These are phyloP conservation scores for Ogataea wickerhamii DNA, from an alignment of 805 yeast species.

Conservation along the genomic window DNA sequence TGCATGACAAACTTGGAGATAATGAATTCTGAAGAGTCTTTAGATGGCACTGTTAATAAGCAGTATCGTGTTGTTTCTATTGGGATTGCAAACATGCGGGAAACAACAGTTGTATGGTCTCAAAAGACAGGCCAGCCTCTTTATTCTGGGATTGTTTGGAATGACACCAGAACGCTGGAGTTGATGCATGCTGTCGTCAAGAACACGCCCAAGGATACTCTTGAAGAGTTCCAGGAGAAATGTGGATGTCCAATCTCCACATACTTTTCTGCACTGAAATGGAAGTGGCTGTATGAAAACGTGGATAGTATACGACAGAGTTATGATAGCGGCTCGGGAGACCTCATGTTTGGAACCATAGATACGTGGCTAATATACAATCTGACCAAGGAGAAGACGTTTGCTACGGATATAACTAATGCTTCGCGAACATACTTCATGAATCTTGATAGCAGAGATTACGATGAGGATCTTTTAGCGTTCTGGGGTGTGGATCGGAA, in stretches of 20 bases:
- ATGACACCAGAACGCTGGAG: conserved; percentile 81
- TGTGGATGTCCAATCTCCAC: conserved; percentile 89
- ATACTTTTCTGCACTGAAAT: conserved; percentile 86
- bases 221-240: conserved; percentile 55
- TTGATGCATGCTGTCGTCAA: conserved; percentile 62
- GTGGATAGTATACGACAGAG: conserved; percentile 60
- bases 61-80: conserved; percentile 60
- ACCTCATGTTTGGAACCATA: conserved; percentile 86
- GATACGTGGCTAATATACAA: conserved; percentile 93
- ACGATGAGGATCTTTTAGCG: conserved; percentile 69
- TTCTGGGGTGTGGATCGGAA: conserved; percentile 77
- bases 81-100: conserved; percentile 95
- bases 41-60: conserved; percentile 24
- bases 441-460: conserved; percentile 71
- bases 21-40: conserved; percentile 46
- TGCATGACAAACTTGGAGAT: conserved; percentile 55
- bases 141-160: conserved; percentile 92
- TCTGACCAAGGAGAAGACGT: conserved; percentile 64
- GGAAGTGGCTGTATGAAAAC: conserved; percentile 86
- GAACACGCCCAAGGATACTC: conserved; percentile 49
- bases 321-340: conserved; percentile 67
- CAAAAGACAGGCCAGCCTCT: conserved; percentile 77
- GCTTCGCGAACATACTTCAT: conserved; percentile 90
- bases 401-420: conserved; percentile 83
- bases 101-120: conserved; percentile 88